phyloP scores from a whole-genome alignment of 2,329 filamentous ascomycete genomes.

The Harringtonia aguacate region DNA sequence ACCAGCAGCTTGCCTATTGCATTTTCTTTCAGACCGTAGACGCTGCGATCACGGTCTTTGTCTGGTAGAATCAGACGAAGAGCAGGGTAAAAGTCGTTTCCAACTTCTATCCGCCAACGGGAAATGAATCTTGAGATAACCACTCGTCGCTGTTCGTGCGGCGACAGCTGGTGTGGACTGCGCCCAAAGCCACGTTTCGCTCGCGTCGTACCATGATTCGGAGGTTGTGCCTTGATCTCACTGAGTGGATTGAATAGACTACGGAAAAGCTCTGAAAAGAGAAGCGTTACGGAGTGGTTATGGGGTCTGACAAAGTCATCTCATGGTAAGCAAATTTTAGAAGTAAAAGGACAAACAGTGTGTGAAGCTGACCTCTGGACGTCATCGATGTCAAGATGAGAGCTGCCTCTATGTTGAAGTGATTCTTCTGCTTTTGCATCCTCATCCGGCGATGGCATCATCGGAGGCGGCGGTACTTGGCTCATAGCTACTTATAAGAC shows the following conservation, averaged over 20 bases:
- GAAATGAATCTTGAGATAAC: conserved; percentile 82
- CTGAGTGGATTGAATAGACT: conserved; percentile 71
- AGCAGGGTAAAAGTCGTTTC: conserved; percentile 86
- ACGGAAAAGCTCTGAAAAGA: conserved; percentile 69
- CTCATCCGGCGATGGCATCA: conserved; percentile 12
- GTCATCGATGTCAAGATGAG: conserved; percentile 24
- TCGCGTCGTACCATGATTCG: conserved; percentile 40
- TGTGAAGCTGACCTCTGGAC: conserved; percentile 20
- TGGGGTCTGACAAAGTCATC: conserved; percentile 47
- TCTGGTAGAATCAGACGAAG: conserved; percentile 85
- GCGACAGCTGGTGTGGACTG: conserved; percentile 47
- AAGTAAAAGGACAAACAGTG: neutral
- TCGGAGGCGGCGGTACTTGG: neutral
- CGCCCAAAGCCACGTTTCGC: conserved; percentile 45
- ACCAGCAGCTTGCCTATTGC: conserved; percentile 84
- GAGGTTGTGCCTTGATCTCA: conserved; percentile 68
- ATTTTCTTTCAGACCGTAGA: conserved; percentile 92
- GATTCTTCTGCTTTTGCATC: conserved; percentile 37
- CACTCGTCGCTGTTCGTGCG: conserved; percentile 66
- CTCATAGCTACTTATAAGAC: too few relatives aligned
- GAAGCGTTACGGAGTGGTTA: conserved; percentile 69
- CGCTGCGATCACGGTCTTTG: conserved; percentile 82
- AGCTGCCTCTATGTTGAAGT: conserved; percentile 35
- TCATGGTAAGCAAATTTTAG: neutral
- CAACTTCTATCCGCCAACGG: conserved; percentile 79